phyloP scores from a whole-genome alignment of 2,329 filamentous ascomycete genomes.

The Fusarium drepaniforme region DNA sequence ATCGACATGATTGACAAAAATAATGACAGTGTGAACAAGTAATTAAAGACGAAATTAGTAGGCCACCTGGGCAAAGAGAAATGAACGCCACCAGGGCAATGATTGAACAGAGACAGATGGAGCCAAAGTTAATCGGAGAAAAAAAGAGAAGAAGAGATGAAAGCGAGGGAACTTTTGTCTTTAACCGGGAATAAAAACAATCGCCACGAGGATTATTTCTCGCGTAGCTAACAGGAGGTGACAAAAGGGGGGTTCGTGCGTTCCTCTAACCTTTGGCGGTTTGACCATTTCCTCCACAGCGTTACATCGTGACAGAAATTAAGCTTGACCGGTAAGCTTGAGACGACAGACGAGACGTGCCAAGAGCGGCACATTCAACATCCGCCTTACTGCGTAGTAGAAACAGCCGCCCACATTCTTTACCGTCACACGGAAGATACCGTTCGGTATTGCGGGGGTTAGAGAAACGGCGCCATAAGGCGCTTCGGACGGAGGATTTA shows the following conservation, averaged over 20 bases:
- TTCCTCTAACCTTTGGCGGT: not conserved
- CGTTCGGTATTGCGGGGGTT: not conserved
- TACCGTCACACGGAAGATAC: not conserved
- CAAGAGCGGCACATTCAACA: slow-evolving; percentile 10
- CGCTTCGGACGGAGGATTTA: not conserved
- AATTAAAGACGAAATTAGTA: not conserved
- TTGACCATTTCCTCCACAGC: not conserved
- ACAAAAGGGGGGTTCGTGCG: slow-evolving; percentile 1
- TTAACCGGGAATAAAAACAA: not conserved
- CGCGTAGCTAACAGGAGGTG: slow-evolving; percentile 2
- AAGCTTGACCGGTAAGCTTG: slow-evolving; percentile 13
- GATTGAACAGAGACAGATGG: not conserved
- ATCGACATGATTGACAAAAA: slow-evolving; percentile 42
- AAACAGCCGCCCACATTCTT: not conserved
- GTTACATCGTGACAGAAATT: not conserved
- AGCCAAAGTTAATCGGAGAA: not conserved
- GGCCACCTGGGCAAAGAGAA: slow-evolving; percentile 34
- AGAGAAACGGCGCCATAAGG: not conserved
- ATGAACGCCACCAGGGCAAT: slow-evolving; percentile 28
- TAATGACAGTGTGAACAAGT: not conserved
- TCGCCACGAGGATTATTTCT: not conserved
- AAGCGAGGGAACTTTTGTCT: not conserved
- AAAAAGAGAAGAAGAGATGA: not conserved
- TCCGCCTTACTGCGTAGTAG: not conserved
- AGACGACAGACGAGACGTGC: slow-evolving; percentile 3